Percentiles rank a stretch among this genome's conserved stretches.
These are phyloP conservation scores for Neurospora sp. DNA, from an alignment of 495 filamentous ascomycete genomes.

Conservation along the genomic window DNA sequence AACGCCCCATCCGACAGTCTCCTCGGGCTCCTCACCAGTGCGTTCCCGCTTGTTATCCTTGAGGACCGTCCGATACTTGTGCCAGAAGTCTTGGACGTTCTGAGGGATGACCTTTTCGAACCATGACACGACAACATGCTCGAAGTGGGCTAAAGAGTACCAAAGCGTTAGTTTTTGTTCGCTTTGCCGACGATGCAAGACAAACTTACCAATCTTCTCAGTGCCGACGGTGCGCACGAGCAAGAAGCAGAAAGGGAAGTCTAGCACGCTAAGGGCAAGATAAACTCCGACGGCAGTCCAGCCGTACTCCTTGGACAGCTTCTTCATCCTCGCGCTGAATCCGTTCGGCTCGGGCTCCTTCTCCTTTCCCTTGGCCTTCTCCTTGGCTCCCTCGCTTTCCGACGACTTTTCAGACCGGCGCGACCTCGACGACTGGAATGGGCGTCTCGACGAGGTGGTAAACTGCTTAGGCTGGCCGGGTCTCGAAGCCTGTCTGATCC, in stretches of 20 bases:
- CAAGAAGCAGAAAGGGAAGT: conserved; percentile 92
- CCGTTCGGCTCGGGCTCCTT: conserved; percentile 35
- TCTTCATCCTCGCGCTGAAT: conserved; percentile 60
- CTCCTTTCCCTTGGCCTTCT: neutral
- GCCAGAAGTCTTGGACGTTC: conserved; percentile 33
- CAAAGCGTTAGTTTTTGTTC: conserved; percentile 4
- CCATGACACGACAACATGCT: conserved; percentile 40
- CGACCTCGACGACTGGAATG: conserved; percentile 18
- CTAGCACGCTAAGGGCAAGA: conserved; percentile 65
- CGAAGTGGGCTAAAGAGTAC: conserved; percentile 30
- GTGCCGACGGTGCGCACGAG: conserved; percentile 73
- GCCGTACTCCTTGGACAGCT: conserved; percentile 87
- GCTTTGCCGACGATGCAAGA: neutral
- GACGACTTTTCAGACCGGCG: conserved; percentile 2
- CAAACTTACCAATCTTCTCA: conserved; percentile 60
- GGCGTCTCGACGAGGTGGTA: conserved; percentile 7
- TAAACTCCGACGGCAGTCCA: conserved; percentile 93
- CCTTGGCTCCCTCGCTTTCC: neutral
- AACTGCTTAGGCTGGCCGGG: conserved; percentile 2
- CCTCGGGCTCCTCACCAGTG: conserved; percentile 16
- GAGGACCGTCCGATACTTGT: conserved; percentile 27
- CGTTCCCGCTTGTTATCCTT: conserved; percentile 23
- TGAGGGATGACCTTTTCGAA: conserved; percentile 40
- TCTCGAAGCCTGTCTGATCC: neutral
- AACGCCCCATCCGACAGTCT: conserved; percentile 41